Evolutionary conservation across 306 rosid species (phyloP).

Genomic region (Trifolium pratense): DNA sequence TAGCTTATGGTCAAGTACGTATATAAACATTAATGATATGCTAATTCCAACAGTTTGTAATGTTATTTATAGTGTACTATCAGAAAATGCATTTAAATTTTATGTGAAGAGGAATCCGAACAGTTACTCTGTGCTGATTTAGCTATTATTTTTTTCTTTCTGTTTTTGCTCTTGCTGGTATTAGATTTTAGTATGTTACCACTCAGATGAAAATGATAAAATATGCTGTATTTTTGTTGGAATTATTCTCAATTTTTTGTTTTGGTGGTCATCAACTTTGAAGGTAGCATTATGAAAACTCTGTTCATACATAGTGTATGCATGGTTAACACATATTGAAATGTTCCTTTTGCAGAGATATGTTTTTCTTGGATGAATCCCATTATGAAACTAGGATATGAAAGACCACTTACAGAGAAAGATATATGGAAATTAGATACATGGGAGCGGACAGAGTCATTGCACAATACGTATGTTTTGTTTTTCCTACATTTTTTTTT

Average conservation of each 20-base stretch:
- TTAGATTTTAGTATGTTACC: conserved; percentile 20
- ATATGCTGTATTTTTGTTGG: neutral
- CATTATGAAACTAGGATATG: conserved; percentile 75
- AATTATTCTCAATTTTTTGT: neutral
- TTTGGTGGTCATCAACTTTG: conserved; percentile 19
- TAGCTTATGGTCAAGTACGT: conserved; percentile 77
- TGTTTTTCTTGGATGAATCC: conserved; percentile 86
- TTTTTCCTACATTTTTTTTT: conserved; percentile 28
- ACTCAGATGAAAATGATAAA: conserved; percentile 34
- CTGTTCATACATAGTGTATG: neutral
- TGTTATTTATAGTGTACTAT: conserved; percentile 15
- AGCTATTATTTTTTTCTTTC: conserved; percentile 22
- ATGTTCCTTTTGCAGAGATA: conserved; percentile 53
- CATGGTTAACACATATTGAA: conserved; percentile 34
- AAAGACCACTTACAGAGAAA: conserved; percentile 84
- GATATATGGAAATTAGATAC: conserved; percentile 91
- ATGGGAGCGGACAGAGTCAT: conserved; percentile 89
- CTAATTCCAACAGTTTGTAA: conserved; percentile 18
- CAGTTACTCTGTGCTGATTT: conserved; percentile 29
- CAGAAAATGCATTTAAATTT: conserved; percentile 10
- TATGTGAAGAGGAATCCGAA: neutral
- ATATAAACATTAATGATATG: conserved; percentile 28
- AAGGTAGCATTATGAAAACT: conserved; percentile 10
- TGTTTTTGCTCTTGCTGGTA: neutral
- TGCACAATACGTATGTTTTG: conserved; percentile 60